phyloP scores from a whole-genome alignment of 176 grass and related monocot genomes.

The Eragrostis nindensis region DNA sequence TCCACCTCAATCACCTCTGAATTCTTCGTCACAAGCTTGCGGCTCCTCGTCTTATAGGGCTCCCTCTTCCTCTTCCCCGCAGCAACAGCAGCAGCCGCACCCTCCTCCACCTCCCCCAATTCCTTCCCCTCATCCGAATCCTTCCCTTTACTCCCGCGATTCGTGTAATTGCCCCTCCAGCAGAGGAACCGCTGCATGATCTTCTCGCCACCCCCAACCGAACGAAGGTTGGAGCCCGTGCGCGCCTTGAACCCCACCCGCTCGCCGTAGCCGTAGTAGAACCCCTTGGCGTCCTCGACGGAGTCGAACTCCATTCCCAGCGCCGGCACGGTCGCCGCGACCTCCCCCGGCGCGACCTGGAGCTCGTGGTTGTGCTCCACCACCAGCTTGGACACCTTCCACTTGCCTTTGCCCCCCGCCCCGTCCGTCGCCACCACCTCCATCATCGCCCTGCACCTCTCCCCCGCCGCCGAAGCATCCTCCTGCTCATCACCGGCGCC shows the following conservation, averaged over 20 bases:
- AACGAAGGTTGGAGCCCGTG: slow-evolving; percentile 65
- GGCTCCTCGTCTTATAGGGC: slow-evolving; percentile 37
- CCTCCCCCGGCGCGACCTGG: slow-evolving; percentile 16
- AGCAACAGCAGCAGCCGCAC: not conserved
- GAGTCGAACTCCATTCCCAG: slow-evolving; percentile 87
- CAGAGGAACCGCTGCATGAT: slow-evolving; percentile 91
- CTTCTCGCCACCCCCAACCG: slow-evolving; percentile 47
- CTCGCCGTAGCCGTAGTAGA: slow-evolving; percentile 68
- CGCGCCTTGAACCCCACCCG: slow-evolving; percentile 67
- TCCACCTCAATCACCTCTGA: slow-evolving; percentile 22
- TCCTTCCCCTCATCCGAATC: slow-evolving; percentile 42
- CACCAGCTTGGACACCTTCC: slow-evolving; percentile 73
- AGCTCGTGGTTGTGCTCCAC: slow-evolving; percentile 75
- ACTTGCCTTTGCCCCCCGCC: slow-evolving; percentile 53
- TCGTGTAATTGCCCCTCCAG: slow-evolving; percentile 53
- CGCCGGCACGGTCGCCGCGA: slow-evolving; percentile 22
- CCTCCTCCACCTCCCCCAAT: slow-evolving; percentile 34
- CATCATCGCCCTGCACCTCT: slow-evolving; percentile 83
- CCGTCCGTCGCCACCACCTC: slow-evolving; percentile 83
- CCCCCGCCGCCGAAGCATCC: slow-evolving; percentile 14
- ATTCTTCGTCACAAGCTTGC: slow-evolving; percentile 30
- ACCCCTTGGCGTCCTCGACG: slow-evolving; percentile 67
- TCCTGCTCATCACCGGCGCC: slow-evolving; percentile 6
- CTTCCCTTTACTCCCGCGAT: slow-evolving; percentile 28
- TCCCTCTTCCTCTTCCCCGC: slow-evolving; percentile 45